phyloP scores from a whole-genome alignment of 2,329 filamentous ascomycete genomes.

The Colletotrichum aenigma region DNA sequence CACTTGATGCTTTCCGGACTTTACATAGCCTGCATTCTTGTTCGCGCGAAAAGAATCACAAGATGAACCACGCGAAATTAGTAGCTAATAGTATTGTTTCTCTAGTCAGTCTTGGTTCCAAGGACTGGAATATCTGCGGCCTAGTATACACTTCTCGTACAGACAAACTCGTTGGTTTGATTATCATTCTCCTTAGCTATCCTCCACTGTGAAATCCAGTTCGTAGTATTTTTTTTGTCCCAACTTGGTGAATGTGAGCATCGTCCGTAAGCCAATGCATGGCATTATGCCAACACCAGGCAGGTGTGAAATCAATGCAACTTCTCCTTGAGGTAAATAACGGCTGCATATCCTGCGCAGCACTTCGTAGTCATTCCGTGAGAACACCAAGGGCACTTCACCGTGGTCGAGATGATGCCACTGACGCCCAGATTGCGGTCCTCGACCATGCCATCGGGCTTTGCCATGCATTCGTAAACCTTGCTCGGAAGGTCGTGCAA shows the following conservation, averaged over 20 bases:
- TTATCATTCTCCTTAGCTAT: neutral
- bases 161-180: neutral
- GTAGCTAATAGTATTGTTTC: neutral
- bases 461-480: constrained; percentile 68
- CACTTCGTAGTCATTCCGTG: constrained; percentile 73
- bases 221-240: neutral
- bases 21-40: neutral
- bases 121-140: neutral
- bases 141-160: neutral
- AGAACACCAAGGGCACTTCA: constrained; percentile 74
- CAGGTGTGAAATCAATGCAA: constrained; percentile 45
- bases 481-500: constrained; percentile 70
- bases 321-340: constrained; percentile 69
- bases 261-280: neutral
- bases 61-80: neutral
- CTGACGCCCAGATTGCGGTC: constrained; percentile 56
- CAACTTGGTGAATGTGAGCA: neutral
- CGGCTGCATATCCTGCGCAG: constrained; percentile 71
- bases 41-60: neutral
- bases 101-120: neutral
- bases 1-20: neutral
- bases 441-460: constrained; percentile 58
- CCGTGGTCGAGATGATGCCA: constrained; percentile 63
- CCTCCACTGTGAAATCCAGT: neutral
- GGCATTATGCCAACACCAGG: neutral